These are phyloP conservation scores for Juncus inflexus DNA, from an alignment of 176 grass and related monocot genomes.

Conservation along the genomic window DNA sequence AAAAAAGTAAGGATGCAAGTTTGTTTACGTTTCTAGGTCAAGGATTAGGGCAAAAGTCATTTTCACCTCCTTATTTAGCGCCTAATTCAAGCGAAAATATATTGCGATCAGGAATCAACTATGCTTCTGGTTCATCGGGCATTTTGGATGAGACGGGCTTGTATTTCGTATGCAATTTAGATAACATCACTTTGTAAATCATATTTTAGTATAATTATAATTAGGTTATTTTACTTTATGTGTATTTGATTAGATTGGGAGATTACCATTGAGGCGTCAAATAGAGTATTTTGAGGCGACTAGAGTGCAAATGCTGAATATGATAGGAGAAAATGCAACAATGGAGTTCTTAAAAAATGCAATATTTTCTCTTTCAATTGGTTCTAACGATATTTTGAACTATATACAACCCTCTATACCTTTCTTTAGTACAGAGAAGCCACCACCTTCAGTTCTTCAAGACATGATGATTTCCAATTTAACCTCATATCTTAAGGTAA, in stretches of 20 bases:
- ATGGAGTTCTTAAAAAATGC: slow-evolving; percentile 47
- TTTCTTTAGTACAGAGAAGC: slow-evolving; percentile 53
- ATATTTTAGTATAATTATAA: slow-evolving; percentile 20
- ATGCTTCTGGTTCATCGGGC: slow-evolving; percentile 83
- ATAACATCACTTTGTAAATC: background rate
- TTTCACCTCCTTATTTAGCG: slow-evolving; percentile 65
- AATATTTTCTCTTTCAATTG: slow-evolving; percentile 47
- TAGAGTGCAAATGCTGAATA: slow-evolving; percentile 37
- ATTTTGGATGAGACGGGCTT: slow-evolving; percentile 85
- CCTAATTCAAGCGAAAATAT: slow-evolving; percentile 38
- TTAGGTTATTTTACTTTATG: background rate
- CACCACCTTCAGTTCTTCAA: slow-evolving; percentile 46
- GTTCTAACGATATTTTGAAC: slow-evolving; percentile 84
- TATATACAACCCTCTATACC: slow-evolving; percentile 64
- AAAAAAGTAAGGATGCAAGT: background rate
- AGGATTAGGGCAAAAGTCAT: slow-evolving; percentile 50
- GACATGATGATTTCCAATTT: slow-evolving; percentile 68
- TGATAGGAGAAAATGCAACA: slow-evolving; percentile 42
- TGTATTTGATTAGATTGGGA: slow-evolving; percentile 43
- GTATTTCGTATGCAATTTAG: slow-evolving; percentile 49
- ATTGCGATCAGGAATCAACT: slow-evolving; percentile 52
- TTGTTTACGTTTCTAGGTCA: slow-evolving; percentile 42
- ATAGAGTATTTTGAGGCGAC: slow-evolving; percentile 71
- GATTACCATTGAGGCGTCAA: slow-evolving; percentile 61
- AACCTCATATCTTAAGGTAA: slow-evolving; percentile 69